Percentiles rank a stretch among this genome's conserved stretches.
These are phyloP conservation scores for Phoma sp. DNA, from an alignment of 2,329 filamentous ascomycete species.

Conservation along the genomic window DNA sequence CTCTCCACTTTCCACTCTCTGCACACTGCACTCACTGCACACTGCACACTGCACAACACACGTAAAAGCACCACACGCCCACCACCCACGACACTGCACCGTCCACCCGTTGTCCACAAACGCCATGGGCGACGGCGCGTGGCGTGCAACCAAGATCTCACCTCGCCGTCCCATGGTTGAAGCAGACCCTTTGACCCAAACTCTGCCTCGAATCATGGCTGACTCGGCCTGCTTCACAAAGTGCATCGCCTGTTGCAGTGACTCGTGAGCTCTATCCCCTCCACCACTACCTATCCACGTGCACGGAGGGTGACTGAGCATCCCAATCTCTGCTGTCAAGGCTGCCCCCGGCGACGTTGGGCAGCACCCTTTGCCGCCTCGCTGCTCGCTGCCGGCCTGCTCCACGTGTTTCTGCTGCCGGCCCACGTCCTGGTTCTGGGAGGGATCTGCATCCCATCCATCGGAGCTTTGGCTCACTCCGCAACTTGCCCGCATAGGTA, in stretches of 20 bases:
- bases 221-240: constrained; percentile 6
- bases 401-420: constrained; percentile 7
- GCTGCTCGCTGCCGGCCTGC: constrained; percentile 10
- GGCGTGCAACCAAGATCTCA: constrained; percentile 3
- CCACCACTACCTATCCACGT: not conserved
- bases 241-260: constrained; percentile 1
- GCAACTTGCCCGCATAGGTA: constrained; percentile 16
- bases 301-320: not conserved
- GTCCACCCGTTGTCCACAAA: not conserved
- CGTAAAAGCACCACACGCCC: no score
- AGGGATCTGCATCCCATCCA: constrained; percentile 10
- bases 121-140: constrained; percentile 8
- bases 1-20: no score
- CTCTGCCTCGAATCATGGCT: constrained; percentile 2
- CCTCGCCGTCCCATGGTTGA: constrained; percentile 1
- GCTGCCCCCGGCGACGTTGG: constrained; percentile 5
- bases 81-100: not conserved
- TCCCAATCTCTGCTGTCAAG: not conserved
- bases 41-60: no score
- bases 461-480: constrained; percentile 15
- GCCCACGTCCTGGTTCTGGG: constrained; percentile 6
- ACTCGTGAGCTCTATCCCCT: not conserved
- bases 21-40: not conserved
- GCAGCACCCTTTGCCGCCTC: constrained; percentile 16
- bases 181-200: constrained; percentile 6